Conservation (phyloP, 1,139 yeast genomes). For the Magnusiomyces magnusii region DNA sequence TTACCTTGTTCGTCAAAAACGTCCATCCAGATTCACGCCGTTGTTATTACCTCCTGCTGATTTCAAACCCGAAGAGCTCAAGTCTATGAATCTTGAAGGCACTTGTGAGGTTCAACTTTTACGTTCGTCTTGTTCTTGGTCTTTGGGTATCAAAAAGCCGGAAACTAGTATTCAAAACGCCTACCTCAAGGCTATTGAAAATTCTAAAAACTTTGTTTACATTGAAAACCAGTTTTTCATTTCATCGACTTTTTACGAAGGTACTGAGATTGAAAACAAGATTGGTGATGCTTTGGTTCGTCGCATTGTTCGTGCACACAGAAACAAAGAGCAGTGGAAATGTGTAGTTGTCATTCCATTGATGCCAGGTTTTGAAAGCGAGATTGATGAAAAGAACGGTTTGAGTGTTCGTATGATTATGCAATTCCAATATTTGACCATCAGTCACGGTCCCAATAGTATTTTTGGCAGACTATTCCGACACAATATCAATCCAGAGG, state of each 20-base stretch:
- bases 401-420: constrained; percentile 89
- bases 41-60: constrained; percentile 89
- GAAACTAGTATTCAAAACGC: constrained; percentile 94
- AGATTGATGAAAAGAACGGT: constrained; percentile 90
- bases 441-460: constrained; percentile 85
- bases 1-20: constrained; percentile 78
- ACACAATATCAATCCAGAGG: constrained; percentile 75
- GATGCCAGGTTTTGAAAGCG: constrained; percentile 97
- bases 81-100: constrained; percentile 59
- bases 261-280: constrained; percentile 74
- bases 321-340: constrained; percentile 72
- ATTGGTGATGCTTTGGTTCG: constrained; percentile 97
- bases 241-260: constrained; percentile 81
- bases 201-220: constrained; percentile 87
- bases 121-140: constrained; percentile 90
- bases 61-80: constrained; percentile 62
- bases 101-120: constrained; percentile 88
- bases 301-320: constrained; percentile 80
- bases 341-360: constrained; percentile 88
- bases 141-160: constrained; percentile 73
- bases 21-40: constrained; percentile 93
- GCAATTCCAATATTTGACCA: constrained; percentile 94
- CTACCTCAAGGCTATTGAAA: constrained; percentile 79
- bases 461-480: constrained; percentile 74
- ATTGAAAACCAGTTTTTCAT: constrained; percentile 93